A percentile compares a stretch with the other conserved stretches of the same genome.
Evolutionary conservation across 2,329 filamentous ascomycete genomes (phyloP).

Genomic region (Podosphaera aphanis): DNA sequence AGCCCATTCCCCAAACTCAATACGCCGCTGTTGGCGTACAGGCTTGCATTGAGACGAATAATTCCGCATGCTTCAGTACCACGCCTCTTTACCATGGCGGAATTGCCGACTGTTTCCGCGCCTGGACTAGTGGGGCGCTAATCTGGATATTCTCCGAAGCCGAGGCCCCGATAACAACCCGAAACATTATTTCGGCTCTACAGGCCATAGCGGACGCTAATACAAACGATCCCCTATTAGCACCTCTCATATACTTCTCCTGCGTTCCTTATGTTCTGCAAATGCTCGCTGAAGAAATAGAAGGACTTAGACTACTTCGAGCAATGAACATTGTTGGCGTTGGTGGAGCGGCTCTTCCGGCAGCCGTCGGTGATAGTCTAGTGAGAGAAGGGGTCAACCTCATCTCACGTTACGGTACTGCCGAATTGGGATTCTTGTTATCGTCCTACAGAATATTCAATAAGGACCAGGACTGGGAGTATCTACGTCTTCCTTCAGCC

Average conservation of each 20-base stretch:
- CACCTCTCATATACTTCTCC: constrained; percentile 30
- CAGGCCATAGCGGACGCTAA: neutral
- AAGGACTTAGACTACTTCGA: constrained; percentile 21
- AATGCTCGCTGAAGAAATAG: constrained; percentile 23
- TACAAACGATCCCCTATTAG: constrained; percentile 6
- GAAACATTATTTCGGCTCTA: constrained; percentile 27
- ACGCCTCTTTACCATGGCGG: constrained; percentile 45
- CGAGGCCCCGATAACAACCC: constrained; percentile 28
- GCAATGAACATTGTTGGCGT: constrained; percentile 38
- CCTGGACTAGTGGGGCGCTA: constrained; percentile 33
- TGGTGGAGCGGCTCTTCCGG: constrained; percentile 34
- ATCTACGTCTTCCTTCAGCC: constrained; percentile 22
- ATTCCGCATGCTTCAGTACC: constrained; percentile 33
- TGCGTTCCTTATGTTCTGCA: constrained; percentile 36
- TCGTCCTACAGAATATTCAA: constrained; percentile 34
- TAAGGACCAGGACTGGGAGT: constrained; percentile 35
- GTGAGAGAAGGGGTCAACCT: constrained; percentile 28
- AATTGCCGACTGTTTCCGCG: constrained; percentile 35
- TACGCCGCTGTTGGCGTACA: constrained; percentile 29
- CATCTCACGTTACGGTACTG: constrained; percentile 38
- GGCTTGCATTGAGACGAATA: constrained; percentile 20
- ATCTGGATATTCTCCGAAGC: constrained; percentile 40
- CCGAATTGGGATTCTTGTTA: constrained; percentile 42
- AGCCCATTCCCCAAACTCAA: constrained; percentile 36
- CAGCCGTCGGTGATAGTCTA: constrained; percentile 27